Percentiles rank a stretch among this genome's conserved stretches.
phyloP scores from a whole-genome alignment of 1,139 yeast species.

The Kodamaea ohmeri region DNA sequence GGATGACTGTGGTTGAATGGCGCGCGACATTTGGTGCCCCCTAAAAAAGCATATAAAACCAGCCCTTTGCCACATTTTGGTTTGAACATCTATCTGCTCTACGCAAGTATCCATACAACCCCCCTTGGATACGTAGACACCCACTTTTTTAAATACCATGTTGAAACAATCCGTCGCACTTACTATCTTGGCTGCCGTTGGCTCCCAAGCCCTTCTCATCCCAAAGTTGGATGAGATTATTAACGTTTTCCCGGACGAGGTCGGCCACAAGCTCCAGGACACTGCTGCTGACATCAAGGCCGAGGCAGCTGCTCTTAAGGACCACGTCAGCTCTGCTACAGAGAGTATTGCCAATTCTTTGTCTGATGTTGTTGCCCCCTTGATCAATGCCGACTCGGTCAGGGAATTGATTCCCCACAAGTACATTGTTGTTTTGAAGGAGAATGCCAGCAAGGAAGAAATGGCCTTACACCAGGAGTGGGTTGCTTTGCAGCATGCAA shows the following conservation, averaged over 20 bases:
- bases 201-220: slow-evolving; percentile 64
- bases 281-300: slow-evolving; percentile 14
- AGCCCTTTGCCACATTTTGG: slow-evolving; percentile 6
- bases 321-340: slow-evolving; percentile 16
- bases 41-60: slow-evolving; percentile 8
- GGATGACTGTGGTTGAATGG: slow-evolving; percentile 6
- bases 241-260: slow-evolving; percentile 29
- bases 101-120: slow-evolving; percentile 8
- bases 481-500: slow-evolving; percentile 51
- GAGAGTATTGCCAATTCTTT: slow-evolving; percentile 15
- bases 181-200: slow-evolving; percentile 55
- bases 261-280: slow-evolving; percentile 9
- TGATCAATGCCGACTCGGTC: slow-evolving; percentile 37
- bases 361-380: slow-evolving; percentile 37
- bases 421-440: slow-evolving; percentile 74
- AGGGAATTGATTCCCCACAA: slow-evolving; percentile 65
- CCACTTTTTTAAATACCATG: slow-evolving; percentile 28
- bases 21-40: slow-evolving; percentile 7
- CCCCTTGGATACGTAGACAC: slow-evolving; percentile 8
- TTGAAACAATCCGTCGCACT: slow-evolving; percentile 49
- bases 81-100: slow-evolving; percentile 5
- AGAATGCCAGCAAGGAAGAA: slow-evolving; percentile 48
- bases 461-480: slow-evolving; percentile 62
- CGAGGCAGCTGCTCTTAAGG: slow-evolving; percentile 17
- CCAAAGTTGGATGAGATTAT: slow-evolving; percentile 51